Percentiles rank a stretch among this genome's conserved stretches.
Conservation (phyloP, 2,329 filamentous ascomycete species). For the Sclerotinia subarctica region DNA sequence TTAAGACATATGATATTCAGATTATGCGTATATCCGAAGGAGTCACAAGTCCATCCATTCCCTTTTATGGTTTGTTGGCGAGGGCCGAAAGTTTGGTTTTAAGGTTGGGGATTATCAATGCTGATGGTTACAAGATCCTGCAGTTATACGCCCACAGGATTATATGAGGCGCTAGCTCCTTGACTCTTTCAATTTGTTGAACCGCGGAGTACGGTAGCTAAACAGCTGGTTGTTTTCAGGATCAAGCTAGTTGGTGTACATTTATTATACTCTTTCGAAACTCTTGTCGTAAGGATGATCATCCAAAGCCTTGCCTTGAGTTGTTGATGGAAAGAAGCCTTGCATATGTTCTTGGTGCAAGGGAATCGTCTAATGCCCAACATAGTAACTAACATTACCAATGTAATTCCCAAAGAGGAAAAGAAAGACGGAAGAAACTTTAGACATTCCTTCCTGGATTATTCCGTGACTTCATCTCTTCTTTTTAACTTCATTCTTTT, state of each 20-base stretch:
- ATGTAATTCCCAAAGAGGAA: not conserved
- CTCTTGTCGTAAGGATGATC: not conserved
- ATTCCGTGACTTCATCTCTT: not conserved
- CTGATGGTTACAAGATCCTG: constrained; percentile 8
- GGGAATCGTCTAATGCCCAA: not conserved
- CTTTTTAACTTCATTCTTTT: not conserved
- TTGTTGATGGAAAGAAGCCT: not conserved
- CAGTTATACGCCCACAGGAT: not conserved
- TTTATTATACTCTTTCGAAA: not conserved
- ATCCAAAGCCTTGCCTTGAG: not conserved
- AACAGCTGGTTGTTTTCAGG: not conserved
- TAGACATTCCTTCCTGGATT: not conserved
- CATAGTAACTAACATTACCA: too few relatives aligned
- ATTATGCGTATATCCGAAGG: not conserved
- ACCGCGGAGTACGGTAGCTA: not conserved
- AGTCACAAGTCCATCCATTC: too few relatives aligned
- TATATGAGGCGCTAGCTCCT: not conserved
- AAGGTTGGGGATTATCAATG: not conserved
- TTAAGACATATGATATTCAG: not conserved
- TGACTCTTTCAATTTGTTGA: not conserved
- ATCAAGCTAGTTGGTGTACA: not conserved
- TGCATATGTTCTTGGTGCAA: not conserved
- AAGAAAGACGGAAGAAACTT: not conserved
- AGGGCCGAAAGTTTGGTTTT: not conserved
- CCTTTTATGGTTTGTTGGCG: not conserved